A percentile compares a stretch with the other conserved stretches of the same genome.
phyloP scores from a whole-genome alignment of 1,284 basidiomycete species.

The Trichosporon sp. region DNA sequence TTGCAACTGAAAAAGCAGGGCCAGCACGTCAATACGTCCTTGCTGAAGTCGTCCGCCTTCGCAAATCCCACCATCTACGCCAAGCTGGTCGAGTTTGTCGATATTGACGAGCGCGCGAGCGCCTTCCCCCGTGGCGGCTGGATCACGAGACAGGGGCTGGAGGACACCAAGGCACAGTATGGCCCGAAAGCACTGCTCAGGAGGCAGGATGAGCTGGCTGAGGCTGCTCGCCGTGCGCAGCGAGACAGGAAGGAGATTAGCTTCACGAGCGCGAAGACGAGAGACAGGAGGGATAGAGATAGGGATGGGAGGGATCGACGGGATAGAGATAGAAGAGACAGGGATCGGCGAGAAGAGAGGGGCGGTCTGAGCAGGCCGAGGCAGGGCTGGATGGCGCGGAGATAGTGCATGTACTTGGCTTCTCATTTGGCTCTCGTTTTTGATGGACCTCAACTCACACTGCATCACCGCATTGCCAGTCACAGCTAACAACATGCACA shows the following conservation, averaged over 20 bases:
- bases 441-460: no score
- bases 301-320: slow-evolving; percentile 11
- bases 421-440: no score
- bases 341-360: slow-evolving; percentile 16
- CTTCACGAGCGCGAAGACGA: slow-evolving; percentile 48
- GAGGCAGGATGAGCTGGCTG: slow-evolving; percentile 57
- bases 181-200: slow-evolving; percentile 41
- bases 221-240: slow-evolving; percentile 55
- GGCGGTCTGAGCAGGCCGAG: neutral
- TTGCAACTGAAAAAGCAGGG: slow-evolving; percentile 63
- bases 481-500: no score
- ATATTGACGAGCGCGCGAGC: slow-evolving; percentile 75
- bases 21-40: slow-evolving; percentile 87
- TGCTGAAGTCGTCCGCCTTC: slow-evolving; percentile 83
- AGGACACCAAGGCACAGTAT: slow-evolving; percentile 20
- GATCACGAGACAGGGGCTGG: slow-evolving; percentile 33
- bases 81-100: slow-evolving; percentile 81
- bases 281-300: slow-evolving; percentile 12
- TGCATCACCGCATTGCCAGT: no score
- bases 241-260: slow-evolving; percentile 56
- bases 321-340: no score
- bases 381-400: neutral
- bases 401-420: neutral
- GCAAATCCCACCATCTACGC: slow-evolving; percentile 91
- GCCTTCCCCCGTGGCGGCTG: slow-evolving; percentile 61